phyloP scores from a whole-genome alignment of 352 stramenopile genomes.

The Pythium sp. region DNA sequence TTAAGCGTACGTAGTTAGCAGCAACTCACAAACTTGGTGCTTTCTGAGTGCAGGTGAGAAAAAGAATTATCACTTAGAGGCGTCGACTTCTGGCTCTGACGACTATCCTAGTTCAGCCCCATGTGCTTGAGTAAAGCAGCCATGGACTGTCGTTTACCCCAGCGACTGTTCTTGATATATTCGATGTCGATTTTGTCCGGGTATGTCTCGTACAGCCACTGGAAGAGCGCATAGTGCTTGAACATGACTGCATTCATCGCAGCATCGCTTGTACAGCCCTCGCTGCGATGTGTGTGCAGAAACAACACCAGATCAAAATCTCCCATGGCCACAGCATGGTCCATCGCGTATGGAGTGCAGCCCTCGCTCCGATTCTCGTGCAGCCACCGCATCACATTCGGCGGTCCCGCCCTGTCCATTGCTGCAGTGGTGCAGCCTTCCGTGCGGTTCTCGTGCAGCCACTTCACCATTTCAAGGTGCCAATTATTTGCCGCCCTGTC shows the following conservation, averaged over 20 bases:
- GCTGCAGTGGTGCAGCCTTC: not conserved
- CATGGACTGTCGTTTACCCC: no score
- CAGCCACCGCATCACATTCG: not conserved
- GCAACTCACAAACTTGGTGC: no score
- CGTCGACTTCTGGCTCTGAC: no score
- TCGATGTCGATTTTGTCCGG: not conserved
- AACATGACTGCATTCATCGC: not conserved
- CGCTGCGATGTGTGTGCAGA: not conserved
- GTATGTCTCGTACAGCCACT: conserved; percentile 1
- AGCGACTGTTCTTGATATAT: not conserved
- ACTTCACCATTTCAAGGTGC: not conserved
- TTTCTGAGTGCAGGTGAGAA: no score
- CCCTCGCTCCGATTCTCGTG: not conserved
- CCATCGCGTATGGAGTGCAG: not conserved
- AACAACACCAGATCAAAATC: not conserved
- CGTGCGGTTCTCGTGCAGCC: not conserved
- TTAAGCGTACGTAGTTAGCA: no score
- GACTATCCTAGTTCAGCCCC: not conserved
- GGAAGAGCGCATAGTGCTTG: conserved; percentile 1
- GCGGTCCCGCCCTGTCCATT: not conserved
- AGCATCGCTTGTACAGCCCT: not conserved
- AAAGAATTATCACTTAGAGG: no score
- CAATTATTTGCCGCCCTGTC: not conserved
- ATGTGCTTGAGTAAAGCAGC: not conserved
- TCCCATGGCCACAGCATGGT: not conserved